Evolutionary conservation across 805 yeast genomes (phyloP).

Genomic region (Wickerhamiella lipophila): DNA sequence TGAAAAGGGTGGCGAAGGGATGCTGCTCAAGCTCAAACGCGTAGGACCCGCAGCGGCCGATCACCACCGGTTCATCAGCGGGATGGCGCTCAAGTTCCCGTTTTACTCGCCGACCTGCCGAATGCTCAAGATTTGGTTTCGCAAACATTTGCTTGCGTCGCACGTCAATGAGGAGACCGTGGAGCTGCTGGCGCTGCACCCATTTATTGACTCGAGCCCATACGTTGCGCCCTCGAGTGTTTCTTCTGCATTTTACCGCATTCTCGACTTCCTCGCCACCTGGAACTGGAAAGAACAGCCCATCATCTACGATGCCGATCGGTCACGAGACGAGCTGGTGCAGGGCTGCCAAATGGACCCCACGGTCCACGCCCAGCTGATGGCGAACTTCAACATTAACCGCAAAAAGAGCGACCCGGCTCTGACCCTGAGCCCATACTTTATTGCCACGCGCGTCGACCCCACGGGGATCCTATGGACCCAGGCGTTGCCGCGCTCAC

Average conservation of each 20-base stretch:
- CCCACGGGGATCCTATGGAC: conserved; percentile 82
- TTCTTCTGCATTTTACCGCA: conserved; percentile 67
- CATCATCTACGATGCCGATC: conserved; percentile 59
- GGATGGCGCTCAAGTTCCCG: conserved; percentile 58
- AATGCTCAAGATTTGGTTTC: conserved; percentile 80
- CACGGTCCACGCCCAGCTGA: conserved; percentile 48
- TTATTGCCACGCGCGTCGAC: conserved; percentile 73
- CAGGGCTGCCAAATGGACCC: conserved; percentile 37
- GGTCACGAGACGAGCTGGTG: conserved; percentile 13
- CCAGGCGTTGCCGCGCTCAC: conserved; percentile 35
- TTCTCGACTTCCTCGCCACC: conserved; percentile 51
- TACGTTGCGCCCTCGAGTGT: conserved; percentile 67
- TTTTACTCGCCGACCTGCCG: conserved; percentile 70
- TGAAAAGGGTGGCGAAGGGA: conserved; percentile 12
- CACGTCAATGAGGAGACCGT: conserved; percentile 68
- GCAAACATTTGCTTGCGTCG: conserved; percentile 57
- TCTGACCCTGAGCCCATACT: conserved; percentile 64
- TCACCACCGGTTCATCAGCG: conserved; percentile 68
- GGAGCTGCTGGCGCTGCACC: conserved; percentile 70
- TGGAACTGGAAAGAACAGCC: conserved; percentile 97
- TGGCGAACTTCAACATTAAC: conserved; percentile 49
- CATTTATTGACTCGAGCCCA: conserved; percentile 83
- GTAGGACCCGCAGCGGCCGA: conserved; percentile 42
- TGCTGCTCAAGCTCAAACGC: conserved; percentile 34
- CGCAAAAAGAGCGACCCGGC: conserved; percentile 70